These are phyloP conservation scores for Coprinopsis cinerea DNA, from an alignment of 768 basidiomycete species.

Conservation along the genomic window DNA sequence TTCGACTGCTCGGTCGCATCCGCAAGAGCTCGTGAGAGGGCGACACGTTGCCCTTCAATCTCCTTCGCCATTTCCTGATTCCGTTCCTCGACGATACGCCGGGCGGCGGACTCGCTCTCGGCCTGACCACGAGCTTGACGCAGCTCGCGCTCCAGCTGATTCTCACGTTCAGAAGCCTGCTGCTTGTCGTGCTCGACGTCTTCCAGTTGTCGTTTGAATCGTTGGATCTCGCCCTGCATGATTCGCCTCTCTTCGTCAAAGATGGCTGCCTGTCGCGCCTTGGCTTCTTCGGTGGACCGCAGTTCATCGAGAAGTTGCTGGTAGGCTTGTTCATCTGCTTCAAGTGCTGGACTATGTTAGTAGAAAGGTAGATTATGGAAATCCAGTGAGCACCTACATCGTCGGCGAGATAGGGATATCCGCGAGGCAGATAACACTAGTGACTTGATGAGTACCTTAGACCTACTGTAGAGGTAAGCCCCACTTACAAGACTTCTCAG, in stretches of 20 bases:
- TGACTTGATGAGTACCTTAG: constrained; percentile 7
- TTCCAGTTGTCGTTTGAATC: constrained; percentile 40
- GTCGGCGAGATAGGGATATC: constrained; percentile 58
- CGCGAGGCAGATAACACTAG: constrained; percentile 75
- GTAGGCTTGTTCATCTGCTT: constrained; percentile 71
- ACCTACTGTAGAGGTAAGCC: constrained; percentile 6
- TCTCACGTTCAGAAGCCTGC: constrained; percentile 46
- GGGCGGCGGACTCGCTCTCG: constrained; percentile 56
- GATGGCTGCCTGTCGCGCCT: constrained; percentile 46
- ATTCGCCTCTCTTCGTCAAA: constrained; percentile 54
- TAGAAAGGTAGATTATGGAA: background rate
- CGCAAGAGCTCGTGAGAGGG: constrained; percentile 51
- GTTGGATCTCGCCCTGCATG: constrained; percentile 51
- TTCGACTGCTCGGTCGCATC: constrained; percentile 66
- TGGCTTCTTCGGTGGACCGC: constrained; percentile 50
- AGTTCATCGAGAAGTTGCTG: constrained; percentile 70
- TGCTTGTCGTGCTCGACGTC: constrained; percentile 31
- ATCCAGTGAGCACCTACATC: constrained; percentile 47
- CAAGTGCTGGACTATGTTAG: constrained; percentile 42
- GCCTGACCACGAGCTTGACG: constrained; percentile 55
- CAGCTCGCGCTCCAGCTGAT: constrained; percentile 58
- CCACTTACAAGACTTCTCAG: constrained; percentile 73
- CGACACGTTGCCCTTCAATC: constrained; percentile 47
- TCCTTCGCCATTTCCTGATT: constrained; percentile 52
- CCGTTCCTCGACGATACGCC: constrained; percentile 59